Evolutionary conservation across 2,329 filamentous ascomycete genomes (phyloP).

Genomic region (Colletotrichum aenigma): DNA sequence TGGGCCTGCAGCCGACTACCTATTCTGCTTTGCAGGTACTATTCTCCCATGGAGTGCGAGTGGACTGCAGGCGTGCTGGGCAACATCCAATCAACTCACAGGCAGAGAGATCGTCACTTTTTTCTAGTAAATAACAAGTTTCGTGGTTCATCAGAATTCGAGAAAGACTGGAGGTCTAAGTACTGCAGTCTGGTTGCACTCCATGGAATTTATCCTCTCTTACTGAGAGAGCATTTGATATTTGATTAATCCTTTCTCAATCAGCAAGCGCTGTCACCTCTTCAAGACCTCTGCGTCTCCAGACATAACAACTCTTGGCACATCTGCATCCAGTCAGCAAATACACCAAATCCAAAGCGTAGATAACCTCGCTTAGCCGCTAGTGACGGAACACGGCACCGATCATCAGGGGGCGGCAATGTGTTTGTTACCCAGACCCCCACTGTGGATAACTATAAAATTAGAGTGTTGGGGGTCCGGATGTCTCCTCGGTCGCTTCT

Average conservation of each 20-base stretch:
- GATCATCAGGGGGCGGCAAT: not conserved
- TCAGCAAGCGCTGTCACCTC: not conserved
- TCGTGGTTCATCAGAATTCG: not conserved
- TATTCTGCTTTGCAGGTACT: not conserved
- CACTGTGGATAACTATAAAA: conserved; percentile 1
- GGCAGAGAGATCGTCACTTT: fast-evolving
- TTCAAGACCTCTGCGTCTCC: not conserved
- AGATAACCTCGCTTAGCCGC: not conserved
- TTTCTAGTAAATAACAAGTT: not conserved
- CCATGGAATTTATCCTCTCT: fast-evolving
- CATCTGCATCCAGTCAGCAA: not conserved
- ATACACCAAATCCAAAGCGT: not conserved
- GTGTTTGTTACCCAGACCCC: not conserved
- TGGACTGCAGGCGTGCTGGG: not conserved
- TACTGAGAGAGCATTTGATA: not conserved
- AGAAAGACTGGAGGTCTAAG: not conserved
- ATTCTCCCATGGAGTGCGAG: not conserved
- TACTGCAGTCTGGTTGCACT: not conserved
- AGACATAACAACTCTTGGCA: not conserved
- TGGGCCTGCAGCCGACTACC: not conserved
- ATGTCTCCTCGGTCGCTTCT: not conserved
- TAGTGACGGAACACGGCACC: not conserved
- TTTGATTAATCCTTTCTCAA: not conserved
- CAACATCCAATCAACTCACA: not conserved
- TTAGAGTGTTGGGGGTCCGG: not conserved